Percentiles rank a stretch among this genome's conserved stretches.
Conservation (phyloP, 495 filamentous ascomycete genomes). For the Mytilinidion resinicola region DNA sequence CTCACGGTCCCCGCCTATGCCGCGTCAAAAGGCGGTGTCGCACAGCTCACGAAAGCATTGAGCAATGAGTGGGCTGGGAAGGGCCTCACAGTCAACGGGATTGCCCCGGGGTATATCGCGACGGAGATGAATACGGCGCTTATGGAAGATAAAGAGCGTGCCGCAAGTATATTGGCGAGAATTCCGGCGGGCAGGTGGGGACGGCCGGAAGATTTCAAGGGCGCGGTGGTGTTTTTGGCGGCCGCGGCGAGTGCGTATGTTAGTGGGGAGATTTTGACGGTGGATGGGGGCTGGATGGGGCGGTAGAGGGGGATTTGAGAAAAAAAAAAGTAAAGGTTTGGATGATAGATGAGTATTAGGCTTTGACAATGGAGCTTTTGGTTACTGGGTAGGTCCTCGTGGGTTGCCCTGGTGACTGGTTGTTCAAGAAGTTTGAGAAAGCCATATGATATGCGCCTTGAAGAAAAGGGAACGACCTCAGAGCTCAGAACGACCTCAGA, state of each 20-base stretch:
- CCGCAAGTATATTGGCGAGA: conserved; percentile 66
- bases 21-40: conserved; percentile 79
- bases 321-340: background rate
- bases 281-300: conserved; percentile 95
- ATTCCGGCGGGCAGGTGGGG: conserved; percentile 90
- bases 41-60: conserved; percentile 80
- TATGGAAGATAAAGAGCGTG: conserved; percentile 61
- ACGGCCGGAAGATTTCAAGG: conserved; percentile 82
- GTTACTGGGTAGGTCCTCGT: too few species aligned
- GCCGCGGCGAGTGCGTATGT: conserved; percentile 73
- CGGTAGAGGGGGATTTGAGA: conserved; percentile 43
- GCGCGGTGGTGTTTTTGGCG: conserved; percentile 70
- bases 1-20: conserved; percentile 88
- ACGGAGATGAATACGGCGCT: conserved; percentile 91
- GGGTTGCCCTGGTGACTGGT: too few species aligned
- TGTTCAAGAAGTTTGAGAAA: too few species aligned
- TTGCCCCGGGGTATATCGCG: conserved; percentile 65
- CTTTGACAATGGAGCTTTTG: background rate
- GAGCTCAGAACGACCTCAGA: too few species aligned
- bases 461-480: too few species aligned
- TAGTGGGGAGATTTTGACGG: conserved; percentile 69
- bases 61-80: conserved; percentile 78
- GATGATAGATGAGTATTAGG: background rate
- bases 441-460: too few species aligned
- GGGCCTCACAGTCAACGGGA: conserved; percentile 52